Conservation (phyloP, 1,284 basidiomycete species). For the Schizophyllum amplum region DNA sequence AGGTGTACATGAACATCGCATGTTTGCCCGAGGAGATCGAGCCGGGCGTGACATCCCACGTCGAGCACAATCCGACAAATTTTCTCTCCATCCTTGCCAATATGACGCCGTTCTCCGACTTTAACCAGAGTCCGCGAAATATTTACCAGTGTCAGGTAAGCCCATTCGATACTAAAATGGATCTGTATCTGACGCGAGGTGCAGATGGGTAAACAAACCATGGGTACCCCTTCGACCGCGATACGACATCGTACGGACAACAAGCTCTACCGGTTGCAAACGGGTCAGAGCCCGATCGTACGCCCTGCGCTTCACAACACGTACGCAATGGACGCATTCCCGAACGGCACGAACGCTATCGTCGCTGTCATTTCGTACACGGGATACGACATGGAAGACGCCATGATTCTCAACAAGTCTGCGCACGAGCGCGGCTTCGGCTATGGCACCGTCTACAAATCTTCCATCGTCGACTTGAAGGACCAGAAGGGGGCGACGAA, state of each 20-base stretch:
- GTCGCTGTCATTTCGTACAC: conserved; percentile 99
- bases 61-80: conserved; percentile 92
- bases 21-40: conserved; percentile 89
- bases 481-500: conserved; percentile 65
- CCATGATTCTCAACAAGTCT: conserved; percentile 99
- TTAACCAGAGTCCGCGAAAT: conserved; percentile 92
- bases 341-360: conserved; percentile 96
- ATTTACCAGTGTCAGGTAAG: conserved; percentile 82
- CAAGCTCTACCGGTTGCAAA: conserved; percentile 95
- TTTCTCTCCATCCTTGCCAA: conserved; percentile 87
- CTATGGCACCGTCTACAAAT: conserved; percentile 97
- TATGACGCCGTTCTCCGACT: conserved; percentile 86
- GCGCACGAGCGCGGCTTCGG: conserved; percentile 97
- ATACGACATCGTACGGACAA: conserved; percentile 93
- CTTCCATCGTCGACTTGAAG: conserved; percentile 86
- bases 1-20: conserved; percentile 99
- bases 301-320: conserved; percentile 88
- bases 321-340: conserved; percentile 99
- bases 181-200: conserved; percentile 3
- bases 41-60: conserved; percentile 75
- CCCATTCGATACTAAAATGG: conserved; percentile 4
- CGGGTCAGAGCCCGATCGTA: conserved; percentile 92
- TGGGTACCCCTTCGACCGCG: conserved; percentile 96
- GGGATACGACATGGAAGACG: conserved; percentile 99
- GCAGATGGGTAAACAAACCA: conserved; percentile 99